Base-by-base conservation (phyloP, 2,329 filamentous ascomycete species). In the Trichoderma sp. region DNA sequence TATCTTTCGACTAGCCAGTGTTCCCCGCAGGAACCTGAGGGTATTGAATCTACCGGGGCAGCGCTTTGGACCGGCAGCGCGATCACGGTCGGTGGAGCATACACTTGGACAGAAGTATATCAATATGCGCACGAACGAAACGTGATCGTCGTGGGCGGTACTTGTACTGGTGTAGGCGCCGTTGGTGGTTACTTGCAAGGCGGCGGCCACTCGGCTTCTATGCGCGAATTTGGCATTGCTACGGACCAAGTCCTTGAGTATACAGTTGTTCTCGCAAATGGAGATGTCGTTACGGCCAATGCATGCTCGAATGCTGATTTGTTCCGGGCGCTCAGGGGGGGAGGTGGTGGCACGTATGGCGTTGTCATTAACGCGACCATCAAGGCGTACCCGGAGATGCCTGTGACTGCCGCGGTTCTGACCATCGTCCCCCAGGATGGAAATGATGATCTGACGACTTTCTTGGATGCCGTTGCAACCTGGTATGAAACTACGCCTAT, bases 201-300 rank as follows among this genome's bases (percentile, higher is more conserved):
- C 4, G 82, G 80, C 24, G 82, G 82, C 13, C 82, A 84, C 59
- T 77, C 77, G 2, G 78, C 79, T 1, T 75, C 78, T 10, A 77
- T 78, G 13, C 76, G 74, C 51, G 74, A 79, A 34, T 83, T 81
- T 67, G 82, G 82, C 3, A 75, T 84, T 14, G 81, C 77, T 1
- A 79, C 80, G 0, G 83, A 84, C 70, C 80, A 84, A 71, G 76
- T 81, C 1, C 78, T 84, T 43, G 80, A 82, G 68, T 76, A 77
- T 6, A 73, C 81, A 37, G 79, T 83, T 4, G 77, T 84, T 49
- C 75, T 80, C 0, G 78, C 81, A 0, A 71, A 77, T 32, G 82
- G 81, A 10, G 64, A 69, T 0, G 67, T 79, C 30, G 74, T 81
- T 5, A 79, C 72, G 0, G 79, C 79, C 5, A 79, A 75, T 43